These are phyloP conservation scores for Paecilomyces fulvus DNA, from an alignment of 2,329 filamentous ascomycete species.

Conservation along the genomic window DNA sequence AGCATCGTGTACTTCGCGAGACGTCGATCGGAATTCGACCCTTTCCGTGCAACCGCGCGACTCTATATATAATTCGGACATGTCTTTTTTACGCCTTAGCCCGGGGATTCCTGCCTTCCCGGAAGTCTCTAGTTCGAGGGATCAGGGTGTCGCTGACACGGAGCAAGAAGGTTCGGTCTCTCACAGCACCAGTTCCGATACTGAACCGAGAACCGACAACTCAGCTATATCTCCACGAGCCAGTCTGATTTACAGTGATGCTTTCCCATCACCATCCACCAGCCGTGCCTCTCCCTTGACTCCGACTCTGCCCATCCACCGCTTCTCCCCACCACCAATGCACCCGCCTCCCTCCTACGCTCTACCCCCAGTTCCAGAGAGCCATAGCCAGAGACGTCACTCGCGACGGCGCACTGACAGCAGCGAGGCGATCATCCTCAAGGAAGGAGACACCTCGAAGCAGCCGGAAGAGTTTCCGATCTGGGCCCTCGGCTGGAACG, in stretches of 20 bases:
- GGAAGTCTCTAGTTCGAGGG: conserved; percentile 7
- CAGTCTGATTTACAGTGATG: conserved; percentile 31
- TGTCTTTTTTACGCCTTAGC: conserved; percentile 33
- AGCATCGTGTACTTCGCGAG: conserved; percentile 8
- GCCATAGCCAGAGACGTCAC: conserved; percentile 25
- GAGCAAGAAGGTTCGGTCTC: conserved; percentile 20
- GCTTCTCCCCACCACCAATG: conserved; percentile 27
- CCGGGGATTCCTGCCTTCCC: conserved; percentile 19
- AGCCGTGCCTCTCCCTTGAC: conserved; percentile 31
- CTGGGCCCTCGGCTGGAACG: conserved; percentile 32
- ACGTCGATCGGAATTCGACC: conserved; percentile 21
- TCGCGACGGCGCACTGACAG: conserved; percentile 35
- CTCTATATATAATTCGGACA: conserved; percentile 28
- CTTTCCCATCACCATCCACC: conserved; percentile 28
- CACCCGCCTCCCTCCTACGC: conserved; percentile 21
- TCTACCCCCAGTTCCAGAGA: conserved; percentile 24
- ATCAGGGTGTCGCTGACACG: conserved; percentile 19
- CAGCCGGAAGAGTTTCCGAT: conserved; percentile 46
- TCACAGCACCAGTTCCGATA: conserved; percentile 23
- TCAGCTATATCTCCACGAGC: conserved; percentile 22
- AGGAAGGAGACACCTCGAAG: conserved; percentile 39
- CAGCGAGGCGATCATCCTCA: conserved; percentile 39
- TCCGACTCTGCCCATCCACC: conserved; percentile 30
- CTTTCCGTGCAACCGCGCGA: conserved; percentile 22
- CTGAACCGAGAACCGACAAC: conserved; percentile 25